phyloP scores from a whole-genome alignment of 371 early-diverging fungal species.

The Syncephalastrum monosporum region DNA sequence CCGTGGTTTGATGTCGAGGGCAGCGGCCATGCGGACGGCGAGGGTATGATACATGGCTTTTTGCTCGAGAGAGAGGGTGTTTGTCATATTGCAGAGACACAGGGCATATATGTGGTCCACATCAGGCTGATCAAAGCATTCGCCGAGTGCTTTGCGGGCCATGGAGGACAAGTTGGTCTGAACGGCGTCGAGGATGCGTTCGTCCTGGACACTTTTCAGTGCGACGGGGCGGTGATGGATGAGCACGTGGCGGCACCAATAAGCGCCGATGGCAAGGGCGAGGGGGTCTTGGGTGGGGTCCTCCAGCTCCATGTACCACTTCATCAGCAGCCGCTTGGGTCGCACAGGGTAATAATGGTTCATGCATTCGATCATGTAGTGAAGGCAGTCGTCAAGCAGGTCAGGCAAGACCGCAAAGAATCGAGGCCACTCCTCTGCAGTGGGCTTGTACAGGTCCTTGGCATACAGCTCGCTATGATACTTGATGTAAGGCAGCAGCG shows the following conservation, averaged over 20 bases:
- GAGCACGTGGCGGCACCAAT: slow-evolving; percentile 28
- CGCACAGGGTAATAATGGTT: slow-evolving; percentile 34
- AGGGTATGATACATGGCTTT: slow-evolving; percentile 28
- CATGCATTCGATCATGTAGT: slow-evolving; percentile 26
- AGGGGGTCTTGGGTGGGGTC: slow-evolving; percentile 22
- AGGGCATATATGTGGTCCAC: slow-evolving; percentile 25
- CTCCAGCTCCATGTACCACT: slow-evolving; percentile 20
- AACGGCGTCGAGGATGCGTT: slow-evolving; percentile 20
- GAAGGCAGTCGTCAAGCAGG: slow-evolving; percentile 23
- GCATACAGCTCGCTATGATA: slow-evolving; percentile 31
- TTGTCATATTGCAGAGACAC: slow-evolving; percentile 26
- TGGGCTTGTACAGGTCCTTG: slow-evolving; percentile 7
- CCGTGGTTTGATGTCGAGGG: slow-evolving; percentile 19
- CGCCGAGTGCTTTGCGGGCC: slow-evolving; percentile 24
- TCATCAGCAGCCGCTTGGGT: slow-evolving; percentile 14
- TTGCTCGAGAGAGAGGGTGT: slow-evolving; percentile 18
- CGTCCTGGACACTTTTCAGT: slow-evolving; percentile 15
- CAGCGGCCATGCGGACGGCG: slow-evolving; percentile 27
- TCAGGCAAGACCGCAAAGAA: slow-evolving; percentile 11
- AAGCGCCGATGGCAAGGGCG: slow-evolving; percentile 23
- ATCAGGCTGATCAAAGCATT: slow-evolving; percentile 31
- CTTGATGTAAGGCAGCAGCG: slow-evolving; percentile 19
- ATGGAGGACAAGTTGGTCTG: slow-evolving; percentile 21
- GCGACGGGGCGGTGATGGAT: slow-evolving; percentile 24
- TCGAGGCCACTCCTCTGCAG: slow-evolving; percentile 16